Base-by-base conservation (phyloP, 495 filamentous ascomycete genomes). In the Talaromyces trachyspermus region DNA sequence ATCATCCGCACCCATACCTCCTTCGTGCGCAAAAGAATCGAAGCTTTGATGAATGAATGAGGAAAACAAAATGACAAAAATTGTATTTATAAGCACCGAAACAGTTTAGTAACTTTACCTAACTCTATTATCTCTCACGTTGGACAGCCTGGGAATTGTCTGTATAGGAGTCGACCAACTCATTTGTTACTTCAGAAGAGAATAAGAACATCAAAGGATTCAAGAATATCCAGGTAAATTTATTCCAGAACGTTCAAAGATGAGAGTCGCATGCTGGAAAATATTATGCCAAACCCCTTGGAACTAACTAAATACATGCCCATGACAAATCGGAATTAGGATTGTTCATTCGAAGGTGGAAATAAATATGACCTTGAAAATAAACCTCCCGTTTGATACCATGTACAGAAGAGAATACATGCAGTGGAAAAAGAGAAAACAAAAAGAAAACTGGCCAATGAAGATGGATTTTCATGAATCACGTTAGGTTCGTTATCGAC, bases 241-340 rank as follows among this genome's bases (percentile, higher is more conserved):
- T n/a, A n/a, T n/a, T n/a, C n/a, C n/a, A n/a, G n/a, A n/a, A n/a
- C n/a, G n/a, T n/a, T n/a, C n/a, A n/a, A n/a, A n/a, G n/a, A n/a
- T n/a, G n/a, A n/a, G n/a, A n/a, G n/a, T n/a, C n/a, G n/a, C n/a
- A n/a, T n/a, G n/a, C n/a, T n/a, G n/a, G n/a, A n/a, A n/a, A n/a
- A n/a, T n/a, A n/a, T n/a, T n/a, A n/a, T n/a, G n/a, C n/a, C n/a
- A n/a, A n/a, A n/a, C n/a, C n/a, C n/a, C n/a, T n/a, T n/a, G n/a
- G n/a, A n/a, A n/a, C n/a, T n/a, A 48, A 15, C 40, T 44, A 44
- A 9, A 44, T 44, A 44, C 40, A 43, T 18, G 40, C 40, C 23
- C 11, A 27, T 7, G 26, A 19, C 19, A 43, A 8, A 17, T 9
- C 15, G 33, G n/a, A 19, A 12, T 10, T 10, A 12, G 3, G 29